Evolutionary conservation across 2,329 filamentous ascomycete species (phyloP), one percentile per base, ranked within the genome.

Genomic region (Paracoccidioides brasiliensis): DNA sequence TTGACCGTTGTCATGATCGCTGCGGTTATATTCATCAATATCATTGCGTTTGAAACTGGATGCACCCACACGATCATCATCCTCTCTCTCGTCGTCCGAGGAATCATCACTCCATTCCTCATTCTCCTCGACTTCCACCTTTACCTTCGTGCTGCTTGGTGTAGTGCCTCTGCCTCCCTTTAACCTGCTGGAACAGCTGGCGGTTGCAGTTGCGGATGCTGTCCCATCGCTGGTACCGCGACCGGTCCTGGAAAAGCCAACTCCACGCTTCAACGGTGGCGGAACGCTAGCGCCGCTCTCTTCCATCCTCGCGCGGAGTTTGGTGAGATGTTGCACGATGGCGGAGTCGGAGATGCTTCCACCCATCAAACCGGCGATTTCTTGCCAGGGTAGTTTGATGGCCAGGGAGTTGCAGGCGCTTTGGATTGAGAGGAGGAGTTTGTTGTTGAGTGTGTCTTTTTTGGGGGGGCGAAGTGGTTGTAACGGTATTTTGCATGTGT

Each of bases 271-370:
- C 5, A 74, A 62, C 22, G 69, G 64, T 7, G 73, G 72, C 4
- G 74, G 74, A 2, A 74, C 69, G 58, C 59, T 33, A 70, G 67
- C 0, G 2, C 65, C 65, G 3, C 63, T 62, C 2, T 61, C 57
- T 7, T 65, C 57, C 57, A 74, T 67, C 35, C 68, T 66, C 15
- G 42, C 51, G 7, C 74, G 72, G 2, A 76, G 59, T 56, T 77
- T 77, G 0, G 72, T 66, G 12, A 77, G 63, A 53, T 77, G 75
- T 58, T 77, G 75, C 1, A 72, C 63, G 28, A 76, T 74, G 1
- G 74, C 71, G 2, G 74, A 73, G 50, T 72, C 72, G 0, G 67
- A 69, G 55, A 72, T 71, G n/a, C 66, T 66, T 1, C 64, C 55
- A 5, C 69, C 69, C 69, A 77, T 73, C 1, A 64, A 58, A 28